phyloP scores from a whole-genome alignment of 352 stramenopile species.

The Globisporangium lucens region DNA sequence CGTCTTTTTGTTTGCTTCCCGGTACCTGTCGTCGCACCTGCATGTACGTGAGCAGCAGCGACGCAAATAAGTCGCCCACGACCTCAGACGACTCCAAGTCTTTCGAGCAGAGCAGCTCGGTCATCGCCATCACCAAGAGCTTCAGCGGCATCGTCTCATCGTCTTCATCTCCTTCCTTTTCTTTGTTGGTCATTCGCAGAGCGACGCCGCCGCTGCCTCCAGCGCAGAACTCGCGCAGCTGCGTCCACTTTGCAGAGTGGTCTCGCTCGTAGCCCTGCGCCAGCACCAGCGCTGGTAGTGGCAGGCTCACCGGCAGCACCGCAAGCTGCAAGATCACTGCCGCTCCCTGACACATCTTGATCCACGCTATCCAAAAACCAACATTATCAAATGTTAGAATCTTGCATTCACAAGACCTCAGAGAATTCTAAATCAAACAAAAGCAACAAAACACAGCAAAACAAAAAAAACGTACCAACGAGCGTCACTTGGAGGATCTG shows the following conservation, averaged over 20 bases:
- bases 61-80: conserved; percentile 73
- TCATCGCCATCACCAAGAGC: conserved; percentile 37
- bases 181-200: conserved; percentile 25
- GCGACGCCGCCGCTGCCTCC: conserved; percentile 60
- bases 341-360: conserved; percentile 27
- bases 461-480: conserved; percentile 27
- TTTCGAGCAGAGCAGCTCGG: conserved; percentile 57
- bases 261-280: conserved; percentile 30
- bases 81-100: conserved; percentile 62
- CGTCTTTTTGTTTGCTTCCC: conserved; percentile 2
- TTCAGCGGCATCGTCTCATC: conserved; percentile 29
- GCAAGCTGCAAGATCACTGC: conserved; percentile 48
- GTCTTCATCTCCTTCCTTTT: conserved; percentile 6
- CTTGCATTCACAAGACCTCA: background rate
- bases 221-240: conserved; percentile 51
- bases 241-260: conserved; percentile 28
- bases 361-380: conserved; percentile 23
- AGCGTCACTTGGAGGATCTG: conserved; percentile 49
- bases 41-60: conserved; percentile 79
- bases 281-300: conserved; percentile 28
- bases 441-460: background rate
- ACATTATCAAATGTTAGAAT: background rate
- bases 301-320: conserved; percentile 47
- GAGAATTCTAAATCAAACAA: background rate
- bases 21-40: conserved; percentile 21